A percentile compares a stretch with the other conserved stretches of the same genome.
These are phyloP conservation scores for Apophysomyces ossiformis DNA, from an alignment of 371 early-diverging fungal genomes.

Conservation along the genomic window DNA sequence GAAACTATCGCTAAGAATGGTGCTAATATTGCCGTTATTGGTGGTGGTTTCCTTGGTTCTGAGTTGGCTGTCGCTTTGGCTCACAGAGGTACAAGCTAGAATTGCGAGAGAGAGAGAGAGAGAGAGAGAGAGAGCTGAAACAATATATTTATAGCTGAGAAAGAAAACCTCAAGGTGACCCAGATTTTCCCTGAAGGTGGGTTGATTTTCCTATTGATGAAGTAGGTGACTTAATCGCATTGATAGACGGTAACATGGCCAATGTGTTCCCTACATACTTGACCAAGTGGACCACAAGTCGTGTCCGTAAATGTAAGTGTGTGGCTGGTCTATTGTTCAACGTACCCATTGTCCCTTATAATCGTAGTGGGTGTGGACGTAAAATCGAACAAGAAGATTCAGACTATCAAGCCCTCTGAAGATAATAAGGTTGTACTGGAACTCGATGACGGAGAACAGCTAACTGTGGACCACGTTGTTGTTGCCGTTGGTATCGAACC, in stretches of 20 bases:
- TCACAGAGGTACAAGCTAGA: slow-evolving; percentile 43
- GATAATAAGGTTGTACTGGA: slow-evolving; percentile 56
- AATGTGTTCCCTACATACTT: slow-evolving; percentile 75
- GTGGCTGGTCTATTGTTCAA: background rate
- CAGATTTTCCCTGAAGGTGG: slow-evolving; percentile 75
- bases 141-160: slow-evolving; percentile 34
- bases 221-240: background rate
- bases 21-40: slow-evolving; percentile 67
- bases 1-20: slow-evolving; percentile 56
- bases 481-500: slow-evolving; percentile 78
- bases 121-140: background rate
- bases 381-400: slow-evolving; percentile 51
- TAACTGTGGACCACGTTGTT: slow-evolving; percentile 71
- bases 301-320: slow-evolving; percentile 55
- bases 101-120: background rate
- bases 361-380: slow-evolving; percentile 65
- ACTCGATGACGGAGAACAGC: slow-evolving; percentile 47
- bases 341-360: background rate
- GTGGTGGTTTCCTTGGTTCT: slow-evolving; percentile 81
- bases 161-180: slow-evolving; percentile 60
- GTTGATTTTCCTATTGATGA: background rate
- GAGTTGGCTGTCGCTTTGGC: slow-evolving; percentile 75
- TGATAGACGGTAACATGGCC: slow-evolving; percentile 70
- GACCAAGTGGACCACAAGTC: slow-evolving; percentile 71
- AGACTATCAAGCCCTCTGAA: slow-evolving; percentile 42